A percentile compares a stretch with the other conserved stretches of the same genome.
Conservation (phyloP, 139 green algal species). For the Pseudopediastrum boryanum region DNA sequence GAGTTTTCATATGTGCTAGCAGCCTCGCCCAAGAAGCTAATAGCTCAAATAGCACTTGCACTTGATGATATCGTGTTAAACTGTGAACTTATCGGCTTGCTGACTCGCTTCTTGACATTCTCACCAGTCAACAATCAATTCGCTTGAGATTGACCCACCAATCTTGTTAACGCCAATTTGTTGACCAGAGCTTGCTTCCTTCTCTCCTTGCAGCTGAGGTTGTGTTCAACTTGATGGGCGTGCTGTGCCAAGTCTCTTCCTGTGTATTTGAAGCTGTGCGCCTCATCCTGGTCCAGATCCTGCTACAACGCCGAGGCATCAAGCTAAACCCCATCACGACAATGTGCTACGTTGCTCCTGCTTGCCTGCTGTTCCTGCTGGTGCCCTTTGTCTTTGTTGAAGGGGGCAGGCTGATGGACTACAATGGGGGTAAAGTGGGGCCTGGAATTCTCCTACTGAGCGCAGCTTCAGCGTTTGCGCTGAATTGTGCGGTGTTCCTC, state of each 20-base stretch:
- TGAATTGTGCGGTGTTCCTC: constrained; percentile 93
- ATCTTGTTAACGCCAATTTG: no score
- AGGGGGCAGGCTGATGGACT: constrained; percentile 44
- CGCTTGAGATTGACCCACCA: no score
- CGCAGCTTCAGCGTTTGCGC: constrained; percentile 54
- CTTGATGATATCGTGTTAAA: no score
- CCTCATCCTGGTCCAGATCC: constrained; percentile 68
- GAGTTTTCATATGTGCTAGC: no score
- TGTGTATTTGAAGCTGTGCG: constrained; percentile 13
- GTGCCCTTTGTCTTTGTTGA: constrained; percentile 66
- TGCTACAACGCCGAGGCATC: constrained; percentile 79
- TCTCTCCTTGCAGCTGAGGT: constrained; percentile 63
- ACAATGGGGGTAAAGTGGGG: constrained; percentile 37
- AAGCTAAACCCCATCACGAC: constrained; percentile 92
- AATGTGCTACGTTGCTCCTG: constrained; percentile 81
- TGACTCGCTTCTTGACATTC: no score
- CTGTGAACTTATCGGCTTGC: no score
- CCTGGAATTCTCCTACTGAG: constrained; percentile 45
- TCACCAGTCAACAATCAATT: no score
- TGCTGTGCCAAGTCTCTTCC: constrained; percentile 59
- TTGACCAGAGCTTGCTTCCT: not conserved
- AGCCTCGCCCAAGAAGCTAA: no score
- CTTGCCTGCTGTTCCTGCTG: constrained; percentile 71
- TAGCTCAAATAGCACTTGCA: no score
- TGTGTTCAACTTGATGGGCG: constrained; percentile 62